Evolutionary conservation across 108 stramenopile species (phyloP).

Genomic region (Discostella stelligeroides): DNA sequence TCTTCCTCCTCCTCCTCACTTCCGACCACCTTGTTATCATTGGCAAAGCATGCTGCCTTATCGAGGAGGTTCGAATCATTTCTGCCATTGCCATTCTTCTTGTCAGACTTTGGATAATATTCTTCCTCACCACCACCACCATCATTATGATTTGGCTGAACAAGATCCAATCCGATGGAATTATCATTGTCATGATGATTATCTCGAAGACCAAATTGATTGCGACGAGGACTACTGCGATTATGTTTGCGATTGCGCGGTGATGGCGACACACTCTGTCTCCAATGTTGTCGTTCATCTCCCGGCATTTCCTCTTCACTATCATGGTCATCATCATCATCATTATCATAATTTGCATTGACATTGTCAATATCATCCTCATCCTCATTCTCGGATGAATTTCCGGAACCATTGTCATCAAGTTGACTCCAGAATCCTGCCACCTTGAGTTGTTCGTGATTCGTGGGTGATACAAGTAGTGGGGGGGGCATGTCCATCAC

Average conservation of each 20-base stretch:
- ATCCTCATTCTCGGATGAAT: too few relatives aligned
- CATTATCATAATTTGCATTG: background rate
- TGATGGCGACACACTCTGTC: too few relatives aligned
- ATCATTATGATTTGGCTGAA: background rate
- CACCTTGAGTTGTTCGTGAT: slow-evolving; percentile 31
- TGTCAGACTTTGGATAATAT: background rate
- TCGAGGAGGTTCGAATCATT: slow-evolving; percentile 31
- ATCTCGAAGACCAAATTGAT: background rate
- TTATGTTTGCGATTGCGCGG: too few relatives aligned
- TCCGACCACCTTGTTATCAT: background rate
- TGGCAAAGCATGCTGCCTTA: slow-evolving; percentile 37
- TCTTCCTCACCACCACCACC: background rate
- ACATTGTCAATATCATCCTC: slow-evolving; percentile 4
- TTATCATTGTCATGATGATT: background rate
- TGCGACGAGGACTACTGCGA: too few relatives aligned
- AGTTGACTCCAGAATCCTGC: slow-evolving; percentile 51
- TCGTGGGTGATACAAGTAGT: slow-evolving; percentile 1
- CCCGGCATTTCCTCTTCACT: slow-evolving; percentile 29
- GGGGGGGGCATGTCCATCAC: too few relatives aligned
- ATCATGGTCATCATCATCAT: background rate
- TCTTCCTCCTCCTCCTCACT: slow-evolving; percentile 12
- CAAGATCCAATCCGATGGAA: slow-evolving; percentile 8
- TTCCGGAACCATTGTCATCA: slow-evolving; percentile 23
- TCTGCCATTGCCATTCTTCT: background rate
- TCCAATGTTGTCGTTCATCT: slow-evolving; percentile 24